These are phyloP conservation scores for Psilocybe azurescens DNA, from an alignment of 768 basidiomycete genomes.

Conservation along the genomic window DNA sequence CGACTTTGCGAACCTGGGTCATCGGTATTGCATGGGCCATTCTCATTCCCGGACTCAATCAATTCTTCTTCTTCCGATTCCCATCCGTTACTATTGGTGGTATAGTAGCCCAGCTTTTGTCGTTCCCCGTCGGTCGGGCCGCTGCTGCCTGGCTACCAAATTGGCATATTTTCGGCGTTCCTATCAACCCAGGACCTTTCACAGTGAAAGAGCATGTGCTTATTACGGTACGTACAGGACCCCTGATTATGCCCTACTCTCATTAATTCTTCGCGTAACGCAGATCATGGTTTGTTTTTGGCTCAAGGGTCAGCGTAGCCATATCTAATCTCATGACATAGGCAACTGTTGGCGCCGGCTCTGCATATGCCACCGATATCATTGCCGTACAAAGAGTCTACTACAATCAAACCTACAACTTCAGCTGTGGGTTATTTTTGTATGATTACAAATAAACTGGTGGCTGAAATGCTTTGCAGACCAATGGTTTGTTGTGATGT, in stretches of 20 bases:
- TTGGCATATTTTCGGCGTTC: constrained; percentile 59
- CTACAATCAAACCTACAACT: constrained; percentile 65
- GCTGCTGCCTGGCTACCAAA: constrained; percentile 60
- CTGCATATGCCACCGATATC: constrained; percentile 77
- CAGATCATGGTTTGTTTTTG: constrained; percentile 43
- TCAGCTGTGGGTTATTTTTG: constrained; percentile 53
- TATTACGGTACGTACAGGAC: constrained; percentile 44
- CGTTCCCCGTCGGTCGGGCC: constrained; percentile 69
- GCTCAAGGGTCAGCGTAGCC: constrained; percentile 13
- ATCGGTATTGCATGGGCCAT: constrained; percentile 60
- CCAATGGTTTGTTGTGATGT: constrained; percentile 76
- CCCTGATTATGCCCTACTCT: too few relatives aligned
- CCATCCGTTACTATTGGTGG: constrained; percentile 41
- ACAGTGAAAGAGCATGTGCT: constrained; percentile 79
- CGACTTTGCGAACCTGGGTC: constrained; percentile 58
- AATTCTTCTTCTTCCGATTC: constrained; percentile 60
- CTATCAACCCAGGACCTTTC: constrained; percentile 79
- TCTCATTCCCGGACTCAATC: constrained; percentile 59
- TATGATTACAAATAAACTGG: not conserved
- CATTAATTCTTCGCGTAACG: too few relatives aligned
- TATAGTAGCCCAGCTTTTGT: constrained; percentile 73
- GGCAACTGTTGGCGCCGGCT: constrained; percentile 63
- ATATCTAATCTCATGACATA: constrained; percentile 25
- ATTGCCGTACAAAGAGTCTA: constrained; percentile 71
- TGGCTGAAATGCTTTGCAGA: constrained; percentile 36